Evolutionary conservation across 179 eudicot genomes (phyloP).

Genomic region (Beta corolliflora): DNA sequence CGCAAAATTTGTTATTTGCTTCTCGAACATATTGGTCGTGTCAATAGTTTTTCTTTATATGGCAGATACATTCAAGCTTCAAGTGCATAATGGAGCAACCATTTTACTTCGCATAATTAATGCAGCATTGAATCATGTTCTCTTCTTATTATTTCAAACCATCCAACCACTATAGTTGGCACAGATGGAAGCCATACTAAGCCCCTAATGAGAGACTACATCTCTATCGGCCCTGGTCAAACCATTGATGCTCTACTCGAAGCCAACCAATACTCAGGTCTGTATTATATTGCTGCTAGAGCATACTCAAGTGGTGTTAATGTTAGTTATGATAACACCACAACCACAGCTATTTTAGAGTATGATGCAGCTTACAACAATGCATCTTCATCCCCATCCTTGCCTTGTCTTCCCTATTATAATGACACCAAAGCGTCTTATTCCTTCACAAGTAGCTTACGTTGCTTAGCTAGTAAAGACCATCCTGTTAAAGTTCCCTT

Average conservation of each 20-base stretch:
- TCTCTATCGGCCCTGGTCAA: slow-evolving; percentile 47
- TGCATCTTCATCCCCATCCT: slow-evolving; percentile 10
- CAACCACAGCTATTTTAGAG: slow-evolving; percentile 44
- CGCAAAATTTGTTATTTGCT: neutral
- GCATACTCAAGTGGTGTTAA: slow-evolving; percentile 30
- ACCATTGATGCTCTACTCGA: slow-evolving; percentile 44
- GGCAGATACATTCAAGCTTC: slow-evolving; percentile 41
- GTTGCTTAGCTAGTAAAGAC: slow-evolving; percentile 32
- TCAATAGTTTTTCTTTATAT: neutral
- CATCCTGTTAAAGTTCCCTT: slow-evolving; percentile 34
- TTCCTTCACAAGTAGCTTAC: slow-evolving; percentile 34
- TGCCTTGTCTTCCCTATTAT: slow-evolving; percentile 37
- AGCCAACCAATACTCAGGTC: slow-evolving; percentile 31
- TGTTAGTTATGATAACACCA: slow-evolving; percentile 42
- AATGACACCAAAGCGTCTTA: slow-evolving; percentile 41
- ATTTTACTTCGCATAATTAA: slow-evolving; percentile 47
- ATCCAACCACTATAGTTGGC: slow-evolving; percentile 43
- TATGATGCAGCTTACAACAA: slow-evolving; percentile 12
- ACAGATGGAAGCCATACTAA: slow-evolving; percentile 49
- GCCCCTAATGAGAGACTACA: slow-evolving; percentile 38
- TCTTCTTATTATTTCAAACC: slow-evolving; percentile 40
- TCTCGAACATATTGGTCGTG: neutral
- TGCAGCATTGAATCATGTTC: slow-evolving; percentile 36
- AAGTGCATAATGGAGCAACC: slow-evolving; percentile 27
- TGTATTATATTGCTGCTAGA: slow-evolving; percentile 52